Base-by-base conservation (phyloP, 306 rosid genomes). In the Pachyrhizus erosus region DNA sequence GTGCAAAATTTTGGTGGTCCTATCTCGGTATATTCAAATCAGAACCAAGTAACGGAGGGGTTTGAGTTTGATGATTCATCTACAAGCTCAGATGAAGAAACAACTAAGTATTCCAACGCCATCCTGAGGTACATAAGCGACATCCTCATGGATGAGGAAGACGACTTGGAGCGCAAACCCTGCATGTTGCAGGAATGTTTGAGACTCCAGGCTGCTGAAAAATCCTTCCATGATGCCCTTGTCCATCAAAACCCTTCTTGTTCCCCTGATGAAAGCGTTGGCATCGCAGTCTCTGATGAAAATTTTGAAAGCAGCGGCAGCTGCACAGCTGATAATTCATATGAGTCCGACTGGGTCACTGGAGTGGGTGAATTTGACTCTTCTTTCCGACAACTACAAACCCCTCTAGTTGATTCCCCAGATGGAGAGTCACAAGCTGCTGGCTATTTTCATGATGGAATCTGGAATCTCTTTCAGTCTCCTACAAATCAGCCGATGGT, bases 61-160 rank as follows among this genome's bases (percentile, higher is more conserved):
- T 82, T 87, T 66, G 72, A 77, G 54, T 81, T 71, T 34, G 73
- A 70, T 14, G 80, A 80, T 81, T 71, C 85, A 34, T 51, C 77
- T 78, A 15, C 75, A 51, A 86, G 76, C 86, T 87, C 89, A 8
- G 84, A 74, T 77, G 85, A 42, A 15, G 89, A 86, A 49, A 49
- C 80, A n/a, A 76, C 34, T 7, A 90, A 91, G 45, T 64, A 77
- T 51, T 80, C 94, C 73, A 88, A 87, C 51, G 7, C 79, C 33
- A 81, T 84, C 39, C 97, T 96, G 57, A 84, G 87, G 84, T 96
- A 73, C 88, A 88, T 93, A 39, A 87, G 74, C 14, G 94, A 92
- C 81, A 88, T 96, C 82, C 96, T 96, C 48, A 89, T 96, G 99
- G 93, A 91, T 4, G 90, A 87, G 65, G 98, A 92, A 70, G 92